A percentile compares a stretch with the other conserved stretches of the same genome.
Conservation (phyloP, 2,329 filamentous ascomycete species). For the Cercospora sp. region DNA sequence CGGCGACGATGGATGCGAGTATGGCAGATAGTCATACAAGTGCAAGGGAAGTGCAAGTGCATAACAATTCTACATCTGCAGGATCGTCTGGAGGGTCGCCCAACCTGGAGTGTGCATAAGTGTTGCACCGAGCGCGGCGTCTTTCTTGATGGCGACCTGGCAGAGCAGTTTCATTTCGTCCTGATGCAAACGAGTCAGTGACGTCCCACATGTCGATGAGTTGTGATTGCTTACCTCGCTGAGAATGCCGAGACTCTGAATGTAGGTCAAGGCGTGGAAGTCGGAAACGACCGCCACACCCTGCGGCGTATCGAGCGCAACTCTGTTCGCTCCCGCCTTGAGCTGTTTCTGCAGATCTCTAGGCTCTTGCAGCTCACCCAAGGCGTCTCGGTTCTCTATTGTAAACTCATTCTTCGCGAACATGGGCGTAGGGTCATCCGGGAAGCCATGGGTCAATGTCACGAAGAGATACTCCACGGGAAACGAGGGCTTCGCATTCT, state of each 20-base stretch:
- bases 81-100: slow-evolving; percentile 91
- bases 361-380: slow-evolving; percentile 83
- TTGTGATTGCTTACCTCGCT: slow-evolving; percentile 65
- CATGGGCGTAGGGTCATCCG: slow-evolving; percentile 61
- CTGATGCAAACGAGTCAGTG: slow-evolving; percentile 51
- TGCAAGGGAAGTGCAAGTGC: slow-evolving; percentile 17
- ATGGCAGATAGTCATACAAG: slow-evolving; percentile 17
- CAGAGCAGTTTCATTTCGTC: slow-evolving; percentile 86
- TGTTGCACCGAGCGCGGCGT: slow-evolving; percentile 77
- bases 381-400: slow-evolving; percentile 84
- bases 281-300: slow-evolving; percentile 75
- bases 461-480: slow-evolving; percentile 96
- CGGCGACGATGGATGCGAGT: slow-evolving; percentile 1
- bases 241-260: slow-evolving; percentile 77
- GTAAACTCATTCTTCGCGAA: slow-evolving; percentile 80
- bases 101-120: slow-evolving; percentile 86
- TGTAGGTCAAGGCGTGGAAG: slow-evolving; percentile 89
- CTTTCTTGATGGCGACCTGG: slow-evolving; percentile 77
- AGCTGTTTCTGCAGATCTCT: slow-evolving; percentile 67
- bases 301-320: slow-evolving; percentile 59
- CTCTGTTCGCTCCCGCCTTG: slow-evolving; percentile 56
- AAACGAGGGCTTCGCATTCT: slow-evolving; percentile 95
- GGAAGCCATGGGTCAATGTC: slow-evolving; percentile 95
- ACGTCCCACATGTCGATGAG: neutral
- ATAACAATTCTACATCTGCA: slow-evolving; percentile 48